Base-by-base conservation (phyloP, 441 rosid species). In the Biscutella auriculata region DNA sequence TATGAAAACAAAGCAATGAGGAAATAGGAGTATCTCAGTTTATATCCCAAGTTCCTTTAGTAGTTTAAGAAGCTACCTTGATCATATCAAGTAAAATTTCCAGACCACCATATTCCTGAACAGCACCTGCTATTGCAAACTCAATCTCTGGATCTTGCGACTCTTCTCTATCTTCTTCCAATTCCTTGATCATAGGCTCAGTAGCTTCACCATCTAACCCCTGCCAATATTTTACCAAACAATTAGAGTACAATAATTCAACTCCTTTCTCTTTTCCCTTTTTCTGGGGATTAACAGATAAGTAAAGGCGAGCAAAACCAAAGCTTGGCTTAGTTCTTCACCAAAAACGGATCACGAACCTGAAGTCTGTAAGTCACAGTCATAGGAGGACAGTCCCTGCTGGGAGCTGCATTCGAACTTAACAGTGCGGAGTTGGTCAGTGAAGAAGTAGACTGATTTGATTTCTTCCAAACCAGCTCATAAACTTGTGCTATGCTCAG, bases 141-240 rank as follows among this genome's bases (percentile, higher is more conserved):
- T 95, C 98, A 49, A 92, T 74, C 79, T 92, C 99, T 19, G 99
- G 98, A 79, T 95, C 99, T 77, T 84, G 98, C 21, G 95, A 88
- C 63, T 95, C 99, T 71, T 92, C 99, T 76, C 96, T 92, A 70
- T 92, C 99, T 78, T 95, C 99, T 79, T 95, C 99, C 77, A 95
- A 68, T 64, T 95, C 97, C 79, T 95, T 89, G 64, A 95, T 92
- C 99, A 95, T 95, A 65, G 98, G 98, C 59, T 95, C 99, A 35
- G 99, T 92, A 57, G 98, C 99, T 82, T 95, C 99, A 70, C 99
- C 99, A 78, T 95, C 99, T 56, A 92, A 76, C 34, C 99, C 99
- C 99, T 92, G 80, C 36, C 52, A 63, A 73, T 53, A 64, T 61
- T 52, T 47, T 41, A 35, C 48, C 68, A 48, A 40, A 55, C 25